Base-by-base conservation (phyloP, 148 eudicot species). In the Cornus controversa region DNA sequence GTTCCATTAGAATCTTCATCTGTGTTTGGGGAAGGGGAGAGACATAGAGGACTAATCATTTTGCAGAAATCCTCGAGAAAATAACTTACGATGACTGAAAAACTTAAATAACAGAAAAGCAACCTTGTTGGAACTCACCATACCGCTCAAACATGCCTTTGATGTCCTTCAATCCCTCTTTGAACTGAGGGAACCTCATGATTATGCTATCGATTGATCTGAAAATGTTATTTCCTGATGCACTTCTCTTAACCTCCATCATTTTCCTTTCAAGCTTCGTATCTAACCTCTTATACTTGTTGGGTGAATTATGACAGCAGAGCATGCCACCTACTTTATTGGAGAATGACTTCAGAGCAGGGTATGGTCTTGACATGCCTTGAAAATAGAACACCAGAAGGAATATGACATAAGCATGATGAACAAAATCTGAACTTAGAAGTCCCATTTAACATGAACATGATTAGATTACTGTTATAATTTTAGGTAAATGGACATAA, bases 131-230 rank as follows among this genome's bases (percentile, higher is more conserved):
- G 26, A 74, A 81, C 94, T 85, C 72, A 92, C 97, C 94, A 24
- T 75, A 90, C 76, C 82, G 79, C 75, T 87, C 79, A 79, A 92
- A 92, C 22, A 85, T 81, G 65, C 76, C 77, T 78, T 78, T 77
- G 60, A 92, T 74, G 78, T 82, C 89, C 72, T 85, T 84, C 76
- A 92, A 65, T 42, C 87, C 92, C 77, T 90, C 87, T 80, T 89
- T 86, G 78, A 92, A 77, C 58, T 77, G 87, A 74, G 94, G 91
- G 70, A 91, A 93, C 82, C 84, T 89, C 88, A 91, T 54, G 28
- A 93, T 91, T 71, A 91, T 75, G 82, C 89, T 78, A 76, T 89
- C 85, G 71, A 93, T 81, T 57, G 97, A 83, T 80, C 84, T 87
- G 84, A 89, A 90, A 27, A 42, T 83, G 71, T 57, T 84, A 22